Evolutionary conservation across 2,329 filamentous ascomycete genomes (phyloP), one percentile per base, ranked within the genome.

Genomic region (Colletotrichum sp.): DNA sequence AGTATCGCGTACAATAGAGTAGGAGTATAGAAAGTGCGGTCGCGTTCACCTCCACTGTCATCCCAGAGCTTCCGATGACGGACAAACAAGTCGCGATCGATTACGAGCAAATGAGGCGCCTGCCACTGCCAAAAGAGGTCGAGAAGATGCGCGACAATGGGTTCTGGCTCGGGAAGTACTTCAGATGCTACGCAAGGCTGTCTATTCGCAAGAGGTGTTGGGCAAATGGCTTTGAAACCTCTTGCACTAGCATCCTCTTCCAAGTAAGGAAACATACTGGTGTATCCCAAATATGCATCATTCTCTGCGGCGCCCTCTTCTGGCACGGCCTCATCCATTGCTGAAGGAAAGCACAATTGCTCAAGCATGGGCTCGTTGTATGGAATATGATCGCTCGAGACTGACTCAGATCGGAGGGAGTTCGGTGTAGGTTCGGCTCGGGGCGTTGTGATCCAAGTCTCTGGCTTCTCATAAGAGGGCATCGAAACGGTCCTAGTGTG

Each of bases 71-170:
- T 32, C 25, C 70, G 61, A 18, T 76, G 74, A 0, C 48, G 43
- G 13, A 74, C 18, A 18, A 76, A 76, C 28, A 69, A 8, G 4
- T 16, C 13, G 8, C 58, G 65, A 30, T 76, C 74, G 8, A 76
- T 15, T n/a, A 66, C 70, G 8, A 76, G 64, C 8, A 74, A 18
- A 13, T 69, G 36, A 7, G 70, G 43, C 6, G 74, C 67, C 12
- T 76, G 74, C 70, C 64, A 76, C 32, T 69, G 16, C 74, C 74
- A 76, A 43, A 74, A 76, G 5, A 76, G 64, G 18, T 74, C 70
- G 7, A 76, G 70, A 5, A 76, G 43, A 16, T 76, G 39, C 16
- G 74, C 28, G 6, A 76, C 74, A 5, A 76, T 76, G 3, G 74
- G 74, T n/a, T 76, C 74, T n/a, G 74, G 74, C 13, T 76, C 74